Conservation (phyloP, 805 yeast genomes). For the Starmerella kuoi region DNA sequence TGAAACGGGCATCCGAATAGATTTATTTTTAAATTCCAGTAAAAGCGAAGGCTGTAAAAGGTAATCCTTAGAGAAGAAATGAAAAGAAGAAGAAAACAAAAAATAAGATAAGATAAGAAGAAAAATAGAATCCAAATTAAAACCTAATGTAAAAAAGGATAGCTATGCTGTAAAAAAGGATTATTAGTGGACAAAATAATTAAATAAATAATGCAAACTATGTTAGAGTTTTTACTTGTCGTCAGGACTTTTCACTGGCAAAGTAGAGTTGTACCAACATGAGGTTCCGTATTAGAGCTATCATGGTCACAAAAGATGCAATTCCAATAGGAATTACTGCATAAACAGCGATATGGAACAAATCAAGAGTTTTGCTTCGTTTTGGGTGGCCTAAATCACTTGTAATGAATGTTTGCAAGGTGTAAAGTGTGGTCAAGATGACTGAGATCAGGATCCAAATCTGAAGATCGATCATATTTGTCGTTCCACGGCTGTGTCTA, state of each 20-base stretch:
- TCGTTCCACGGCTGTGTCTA: conserved; percentile 44
- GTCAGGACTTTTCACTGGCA: no score
- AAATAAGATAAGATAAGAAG: no score
- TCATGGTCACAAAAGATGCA: conserved; percentile 87
- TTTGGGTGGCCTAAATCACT: conserved; percentile 35
- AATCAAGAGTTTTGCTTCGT: conserved; percentile 56
- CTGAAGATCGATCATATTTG: conserved; percentile 58
- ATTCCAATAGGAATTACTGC: conserved; percentile 97
- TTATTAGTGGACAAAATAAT: background rate
- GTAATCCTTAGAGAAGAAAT: no score
- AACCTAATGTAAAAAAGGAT: background rate
- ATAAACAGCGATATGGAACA: conserved; percentile 80
- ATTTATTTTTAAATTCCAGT: no score
- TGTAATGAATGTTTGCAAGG: conserved; percentile 78
- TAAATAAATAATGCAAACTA: conserved; percentile 26
- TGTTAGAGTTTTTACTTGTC: no score
- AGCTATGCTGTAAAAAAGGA: background rate
- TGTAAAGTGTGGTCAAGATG: conserved; percentile 64
- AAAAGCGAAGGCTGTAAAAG: no score
- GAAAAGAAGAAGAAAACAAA: no score
- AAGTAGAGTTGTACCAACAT: conserved; percentile 49
- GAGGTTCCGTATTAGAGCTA: conserved; percentile 63
- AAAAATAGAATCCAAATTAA: no score
- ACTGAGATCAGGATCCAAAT: conserved; percentile 90
- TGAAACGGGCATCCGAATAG: conserved; percentile 2